Conservation (phyloP, 1,284 basidiomycete genomes). For the Heterobasidion annosum region DNA sequence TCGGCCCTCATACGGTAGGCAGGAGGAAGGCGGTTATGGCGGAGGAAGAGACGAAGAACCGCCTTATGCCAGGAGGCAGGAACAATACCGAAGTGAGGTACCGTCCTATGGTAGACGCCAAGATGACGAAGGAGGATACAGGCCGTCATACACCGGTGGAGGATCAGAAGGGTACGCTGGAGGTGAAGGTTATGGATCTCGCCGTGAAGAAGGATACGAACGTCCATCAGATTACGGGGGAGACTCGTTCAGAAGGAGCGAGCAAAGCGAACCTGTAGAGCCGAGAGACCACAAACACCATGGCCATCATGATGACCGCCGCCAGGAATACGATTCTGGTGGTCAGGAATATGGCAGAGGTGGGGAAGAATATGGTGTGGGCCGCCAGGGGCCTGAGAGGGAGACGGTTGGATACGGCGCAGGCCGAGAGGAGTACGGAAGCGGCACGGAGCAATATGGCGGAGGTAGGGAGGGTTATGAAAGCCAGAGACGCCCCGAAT, state of each 20-base stretch:
- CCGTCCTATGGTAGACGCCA: neutral
- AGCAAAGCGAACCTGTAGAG: neutral
- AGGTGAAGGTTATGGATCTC: neutral
- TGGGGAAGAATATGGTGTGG: neutral
- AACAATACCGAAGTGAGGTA: neutral
- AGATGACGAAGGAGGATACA: slow-evolving; percentile 8
- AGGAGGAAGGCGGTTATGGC: neutral
- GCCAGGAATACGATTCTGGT: neutral
- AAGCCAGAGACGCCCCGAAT: neutral
- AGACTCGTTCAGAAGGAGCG: neutral
- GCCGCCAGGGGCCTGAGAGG: neutral
- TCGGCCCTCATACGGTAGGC: neutral
- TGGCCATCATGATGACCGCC: neutral
- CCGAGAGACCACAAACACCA: neutral
- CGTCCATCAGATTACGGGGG: neutral
- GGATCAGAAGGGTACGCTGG: neutral
- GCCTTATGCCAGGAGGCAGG: neutral
- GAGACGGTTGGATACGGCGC: slow-evolving; percentile 11
- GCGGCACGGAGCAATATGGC: neutral
- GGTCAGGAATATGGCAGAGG: neutral
- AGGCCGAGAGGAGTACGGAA: neutral
- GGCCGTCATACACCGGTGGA: slow-evolving; percentile 6
- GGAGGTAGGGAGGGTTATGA: neutral
- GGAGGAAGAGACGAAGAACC: neutral
- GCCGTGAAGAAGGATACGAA: neutral